These are phyloP conservation scores for Phytophthora sansomeana DNA, from an alignment of 352 stramenopile genomes.

Conservation along the genomic window DNA sequence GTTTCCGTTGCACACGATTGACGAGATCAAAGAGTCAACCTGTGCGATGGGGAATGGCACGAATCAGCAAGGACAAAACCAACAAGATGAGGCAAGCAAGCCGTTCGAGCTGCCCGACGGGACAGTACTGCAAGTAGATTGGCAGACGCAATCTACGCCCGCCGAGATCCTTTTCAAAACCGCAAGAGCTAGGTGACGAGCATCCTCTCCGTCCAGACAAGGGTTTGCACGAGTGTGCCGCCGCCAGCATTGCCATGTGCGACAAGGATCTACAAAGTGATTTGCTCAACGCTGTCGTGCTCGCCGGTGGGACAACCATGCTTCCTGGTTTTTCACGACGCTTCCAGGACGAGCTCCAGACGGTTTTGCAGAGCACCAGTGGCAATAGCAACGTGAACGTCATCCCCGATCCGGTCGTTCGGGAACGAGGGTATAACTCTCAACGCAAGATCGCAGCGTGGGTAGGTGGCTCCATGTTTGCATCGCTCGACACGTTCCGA, in stretches of 20 bases:
- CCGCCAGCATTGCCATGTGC: slow-evolving; percentile 88
- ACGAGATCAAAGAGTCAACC: slow-evolving; percentile 87
- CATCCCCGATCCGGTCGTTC: slow-evolving; percentile 80
- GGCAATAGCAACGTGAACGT: slow-evolving; percentile 46
- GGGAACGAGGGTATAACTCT: slow-evolving; percentile 89
- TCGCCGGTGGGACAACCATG: slow-evolving; percentile 89
- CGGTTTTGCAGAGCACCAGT: slow-evolving; percentile 30
- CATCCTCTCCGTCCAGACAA: slow-evolving; percentile 73
- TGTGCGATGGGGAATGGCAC: slow-evolving; percentile 48
- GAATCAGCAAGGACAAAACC: slow-evolving; percentile 32
- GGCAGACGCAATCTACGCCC: slow-evolving; percentile 67
- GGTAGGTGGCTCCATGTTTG: slow-evolving; percentile 92
- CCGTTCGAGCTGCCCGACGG: slow-evolving; percentile 87
- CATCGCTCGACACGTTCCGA: slow-evolving; percentile 87
- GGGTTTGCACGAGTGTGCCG: slow-evolving; percentile 86
- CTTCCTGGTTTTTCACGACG: slow-evolving; percentile 83
- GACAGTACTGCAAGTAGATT: slow-evolving; percentile 87
- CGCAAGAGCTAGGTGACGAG: slow-evolving; percentile 93
- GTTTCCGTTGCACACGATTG: slow-evolving; percentile 76
- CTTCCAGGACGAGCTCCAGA: slow-evolving; percentile 74
- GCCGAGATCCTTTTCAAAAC: slow-evolving; percentile 88
- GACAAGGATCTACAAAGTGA: slow-evolving; percentile 88
- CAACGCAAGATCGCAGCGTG: slow-evolving; percentile 88
- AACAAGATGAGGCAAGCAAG: slow-evolving; percentile 47
- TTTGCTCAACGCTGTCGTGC: slow-evolving; percentile 76